Evolutionary conservation across 192 early-diverging fungal genomes (phyloP).

Genomic region (Umbelopsis sp.): DNA sequence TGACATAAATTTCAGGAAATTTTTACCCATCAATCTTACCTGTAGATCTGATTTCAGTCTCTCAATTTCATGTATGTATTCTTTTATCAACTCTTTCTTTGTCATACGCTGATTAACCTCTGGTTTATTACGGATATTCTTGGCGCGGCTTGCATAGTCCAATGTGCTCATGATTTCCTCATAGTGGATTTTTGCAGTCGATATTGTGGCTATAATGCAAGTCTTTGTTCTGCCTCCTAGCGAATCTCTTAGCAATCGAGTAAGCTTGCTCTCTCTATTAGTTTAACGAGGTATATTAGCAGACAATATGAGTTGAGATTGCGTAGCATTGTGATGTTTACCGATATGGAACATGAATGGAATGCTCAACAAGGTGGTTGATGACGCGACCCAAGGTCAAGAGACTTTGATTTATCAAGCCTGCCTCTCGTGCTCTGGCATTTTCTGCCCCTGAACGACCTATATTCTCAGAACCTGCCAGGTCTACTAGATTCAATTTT

Average conservation of each 20-base stretch:
- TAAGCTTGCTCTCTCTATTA: constrained; percentile 81
- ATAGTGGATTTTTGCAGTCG: constrained; percentile 66
- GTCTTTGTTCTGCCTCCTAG: constrained; percentile 89
- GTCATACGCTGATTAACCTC: constrained; percentile 79
- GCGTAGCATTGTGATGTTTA: constrained; percentile 16
- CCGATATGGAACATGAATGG: constrained; percentile 71
- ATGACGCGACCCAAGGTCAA: constrained; percentile 76
- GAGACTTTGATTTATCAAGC: constrained; percentile 86
- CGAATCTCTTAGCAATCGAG: constrained; percentile 89
- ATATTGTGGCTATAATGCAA: constrained; percentile 94
- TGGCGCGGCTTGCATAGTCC: constrained; percentile 79
- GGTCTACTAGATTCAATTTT: constrained; percentile 94
- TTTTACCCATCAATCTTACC: constrained; percentile 33
- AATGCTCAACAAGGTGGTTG: constrained; percentile 60
- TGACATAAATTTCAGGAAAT: background rate
- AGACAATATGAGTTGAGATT: background rate
- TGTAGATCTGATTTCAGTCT: constrained; percentile 76
- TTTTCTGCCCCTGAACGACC: constrained; percentile 87
- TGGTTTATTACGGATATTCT: constrained; percentile 77
- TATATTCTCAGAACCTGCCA: constrained; percentile 95
- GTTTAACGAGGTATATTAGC: background rate
- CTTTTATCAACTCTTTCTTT: constrained; percentile 79
- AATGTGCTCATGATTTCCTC: constrained; percentile 79
- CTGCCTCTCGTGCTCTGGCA: constrained; percentile 81
- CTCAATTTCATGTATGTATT: constrained; percentile 81